Base-by-base conservation (phyloP, 2,329 filamentous ascomycete genomes). In the Claviceps capensis region DNA sequence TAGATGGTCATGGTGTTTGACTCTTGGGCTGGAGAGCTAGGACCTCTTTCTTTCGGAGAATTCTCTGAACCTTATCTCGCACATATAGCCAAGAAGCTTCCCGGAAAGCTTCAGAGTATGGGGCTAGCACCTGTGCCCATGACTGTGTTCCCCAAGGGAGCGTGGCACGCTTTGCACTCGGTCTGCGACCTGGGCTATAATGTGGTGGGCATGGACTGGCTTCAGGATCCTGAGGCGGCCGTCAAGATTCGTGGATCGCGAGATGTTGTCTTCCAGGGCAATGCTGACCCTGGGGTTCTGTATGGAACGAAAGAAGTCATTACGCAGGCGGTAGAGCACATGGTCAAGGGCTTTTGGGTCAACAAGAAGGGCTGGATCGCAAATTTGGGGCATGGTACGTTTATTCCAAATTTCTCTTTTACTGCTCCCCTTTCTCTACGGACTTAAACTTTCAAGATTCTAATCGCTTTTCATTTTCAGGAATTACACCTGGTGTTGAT, bases 121-220 rank as follows among this genome's bases (percentile, higher is more conserved):
- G 82, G 83, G 0, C 70, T 91, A 50, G 86, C 90, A 53, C 76
- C 73, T 11, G 91, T 98, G 3, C 93, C 93, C 3, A 96, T 97
- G 90, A 94, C 90, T 5, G 89, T 97, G 23, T 98, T 98, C 67
- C 89, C 93, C 38, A 98, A 98, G 73, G 93, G 93, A 11, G 91
- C 93, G 11, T 97, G 93, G 87, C 93, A 95, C 68, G 88, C 89
- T 4, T 76, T 98, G 48, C 87, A 96, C 60, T 82, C 86, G 36
- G 79, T 93, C 19, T 96, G 90, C 71, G 74, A 89, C 62, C 79
- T 90, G 16, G 90, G 89, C 42, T 98, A 97, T 73, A 81, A 97
- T 63, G 88, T 96, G 40, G 86, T 98, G 52, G 88, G 93, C 5
- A 75, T 98, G 58, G 93, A 98, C 70, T 98, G 93, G 93, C 75